Evolutionary conservation across 108 stramenopile genomes (phyloP), one percentile per base, ranked within the genome.

Genomic region (Cyclostephanos tholiformis): DNA sequence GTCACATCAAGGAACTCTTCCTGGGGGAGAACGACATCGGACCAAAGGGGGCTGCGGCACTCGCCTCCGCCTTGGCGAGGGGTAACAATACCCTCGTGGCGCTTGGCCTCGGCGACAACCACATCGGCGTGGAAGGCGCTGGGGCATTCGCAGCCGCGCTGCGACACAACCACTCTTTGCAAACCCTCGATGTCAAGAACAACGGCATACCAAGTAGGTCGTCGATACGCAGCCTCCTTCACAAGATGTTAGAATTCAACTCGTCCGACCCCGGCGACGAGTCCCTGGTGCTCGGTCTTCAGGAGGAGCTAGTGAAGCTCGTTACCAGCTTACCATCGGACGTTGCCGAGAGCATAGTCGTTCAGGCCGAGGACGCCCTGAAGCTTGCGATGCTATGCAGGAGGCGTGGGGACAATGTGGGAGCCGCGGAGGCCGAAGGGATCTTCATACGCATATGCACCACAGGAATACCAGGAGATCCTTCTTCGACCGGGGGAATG

Each of bases 241-340:
- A 63, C 38, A 80, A 80, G 53, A 80, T 80, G 79, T 46, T 80
- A n/a, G 79, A 80, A 12, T 80, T 69, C 60, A 80, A 80, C 57
- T 59, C 71, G 8, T 60, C 67, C 16, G 79, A 80, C 69, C 79
- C 79, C 14, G 71, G 79, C 17, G 79, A 80, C 64, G 72, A 80
- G 35, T 53, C 50, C n/a, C 72, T 80, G 26, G 72, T 80, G 22
- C 25, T 69, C 32, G 79, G 79, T 16, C 39, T 80, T 53, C 79
- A 80, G 51, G 79, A 72, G 59, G 79, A 80, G 32, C 68, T 80
- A 43, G 51, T 27, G 16, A 22, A 38, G 20, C 39, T 80, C 60
- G 67, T 80, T 32, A 25, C 59, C 14, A 63, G 43, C 32, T 43
- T 80, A 52, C 79, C 79, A 26, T 62, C 72, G 25, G 79, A 80